Conservation (phyloP, 2,329 filamentous ascomycete genomes). For the Aspergillus sp. region DNA sequence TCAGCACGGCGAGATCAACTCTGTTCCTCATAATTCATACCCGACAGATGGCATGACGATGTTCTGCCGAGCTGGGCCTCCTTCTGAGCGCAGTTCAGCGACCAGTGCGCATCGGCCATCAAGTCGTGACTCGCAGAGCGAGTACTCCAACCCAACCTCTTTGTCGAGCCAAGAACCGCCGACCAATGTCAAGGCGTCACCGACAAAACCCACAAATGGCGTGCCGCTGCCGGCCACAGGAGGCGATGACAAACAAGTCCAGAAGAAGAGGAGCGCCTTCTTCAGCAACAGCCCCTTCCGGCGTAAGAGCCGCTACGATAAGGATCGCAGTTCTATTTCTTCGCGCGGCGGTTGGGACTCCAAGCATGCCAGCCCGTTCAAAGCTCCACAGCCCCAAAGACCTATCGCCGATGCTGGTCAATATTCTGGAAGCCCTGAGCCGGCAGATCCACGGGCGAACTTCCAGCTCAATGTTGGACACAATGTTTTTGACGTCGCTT, state of each 20-base stretch:
- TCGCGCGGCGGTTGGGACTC: conserved; percentile 47
- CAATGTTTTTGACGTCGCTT: conserved; percentile 89
- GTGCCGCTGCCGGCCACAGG: conserved; percentile 36
- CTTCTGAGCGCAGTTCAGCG: conserved; percentile 59
- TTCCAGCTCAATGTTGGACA: conserved; percentile 90
- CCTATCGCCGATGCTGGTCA: conserved; percentile 12
- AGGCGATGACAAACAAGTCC: conserved; percentile 54
- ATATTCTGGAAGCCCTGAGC: conserved; percentile 60
- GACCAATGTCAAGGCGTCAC: conserved; percentile 60
- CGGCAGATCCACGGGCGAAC: conserved; percentile 83
- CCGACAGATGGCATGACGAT: conserved; percentile 96
- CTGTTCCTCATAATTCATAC: conserved; percentile 84
- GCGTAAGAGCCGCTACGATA: conserved; percentile 75
- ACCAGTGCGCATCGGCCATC: conserved; percentile 63
- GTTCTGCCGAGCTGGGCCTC: conserved; percentile 71
- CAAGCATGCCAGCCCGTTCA: conserved; percentile 35
- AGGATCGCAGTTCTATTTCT: conserved; percentile 40
- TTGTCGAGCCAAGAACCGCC: conserved; percentile 75
- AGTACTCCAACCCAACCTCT: conserved; percentile 81
- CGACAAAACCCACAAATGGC: conserved; percentile 50
- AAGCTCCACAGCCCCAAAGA: conserved; percentile 27
- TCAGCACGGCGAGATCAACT: conserved; percentile 55
- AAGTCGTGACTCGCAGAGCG: conserved; percentile 81
- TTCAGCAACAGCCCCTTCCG: conserved; percentile 92
- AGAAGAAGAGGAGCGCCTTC: conserved; percentile 70